phyloP scores from a whole-genome alignment of 306 rosid genomes.

The Lotus japonicus region DNA sequence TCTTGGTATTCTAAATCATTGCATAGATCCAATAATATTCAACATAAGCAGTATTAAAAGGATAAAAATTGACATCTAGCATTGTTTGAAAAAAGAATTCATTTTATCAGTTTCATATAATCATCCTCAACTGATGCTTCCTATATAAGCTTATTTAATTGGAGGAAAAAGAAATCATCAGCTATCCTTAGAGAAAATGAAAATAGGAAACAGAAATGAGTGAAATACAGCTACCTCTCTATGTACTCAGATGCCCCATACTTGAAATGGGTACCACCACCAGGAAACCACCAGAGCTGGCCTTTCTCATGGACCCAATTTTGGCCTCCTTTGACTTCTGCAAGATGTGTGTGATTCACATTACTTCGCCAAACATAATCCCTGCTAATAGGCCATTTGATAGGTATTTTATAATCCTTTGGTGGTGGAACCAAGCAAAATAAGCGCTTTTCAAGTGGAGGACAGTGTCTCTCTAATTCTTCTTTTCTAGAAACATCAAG shows the following conservation, averaged over 20 bases:
- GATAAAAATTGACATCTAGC: background rate
- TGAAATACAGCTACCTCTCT: conserved; percentile 44
- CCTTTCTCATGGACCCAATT: conserved; percentile 91
- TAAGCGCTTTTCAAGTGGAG: conserved; percentile 62
- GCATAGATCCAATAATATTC: background rate
- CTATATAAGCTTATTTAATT: background rate
- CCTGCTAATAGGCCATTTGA: conserved; percentile 85
- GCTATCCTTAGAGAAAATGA: background rate
- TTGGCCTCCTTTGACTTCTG: conserved; percentile 95
- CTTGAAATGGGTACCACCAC: conserved; percentile 99
- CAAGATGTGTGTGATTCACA: conserved; percentile 84
- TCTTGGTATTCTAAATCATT: background rate
- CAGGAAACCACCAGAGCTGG: conserved; percentile 95
- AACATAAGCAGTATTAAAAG: background rate
- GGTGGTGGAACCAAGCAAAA: conserved; percentile 94
- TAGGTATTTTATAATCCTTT: conserved; percentile 71
- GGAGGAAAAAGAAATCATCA: background rate
- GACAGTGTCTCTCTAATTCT: conserved; percentile 92
- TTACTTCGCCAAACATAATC: conserved; percentile 95
- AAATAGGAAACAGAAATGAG: background rate
- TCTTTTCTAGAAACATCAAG: conserved; percentile 69
- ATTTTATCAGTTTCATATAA: too few species aligned
- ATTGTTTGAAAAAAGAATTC: background rate
- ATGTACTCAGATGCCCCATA: conserved; percentile 88
- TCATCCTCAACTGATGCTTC: too few species aligned